These are phyloP conservation scores for Drechslerella coelobrocha DNA, from an alignment of 2,329 filamentous ascomycete genomes.

Conservation along the genomic window DNA sequence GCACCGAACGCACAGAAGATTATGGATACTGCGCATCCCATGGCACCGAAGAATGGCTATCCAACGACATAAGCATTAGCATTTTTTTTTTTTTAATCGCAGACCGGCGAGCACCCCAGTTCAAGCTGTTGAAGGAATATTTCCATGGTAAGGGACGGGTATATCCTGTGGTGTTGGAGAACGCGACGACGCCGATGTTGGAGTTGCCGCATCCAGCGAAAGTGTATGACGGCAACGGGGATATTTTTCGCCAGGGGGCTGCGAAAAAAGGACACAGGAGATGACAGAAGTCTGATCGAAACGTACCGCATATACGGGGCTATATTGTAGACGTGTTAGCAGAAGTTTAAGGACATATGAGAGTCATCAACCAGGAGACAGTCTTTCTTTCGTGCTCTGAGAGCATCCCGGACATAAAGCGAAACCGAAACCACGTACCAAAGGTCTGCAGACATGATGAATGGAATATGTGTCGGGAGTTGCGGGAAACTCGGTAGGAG, in stretches of 20 bases:
- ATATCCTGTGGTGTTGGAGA: background rate
- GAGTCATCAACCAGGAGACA: background rate
- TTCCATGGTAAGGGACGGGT: constrained; percentile 5
- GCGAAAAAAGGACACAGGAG: constrained; percentile 41
- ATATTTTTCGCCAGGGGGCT: constrained; percentile 51
- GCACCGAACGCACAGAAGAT: constrained; percentile 97
- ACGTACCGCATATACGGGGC: constrained; percentile 99
- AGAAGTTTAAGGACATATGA: background rate
- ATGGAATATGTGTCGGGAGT: constrained; percentile 47
- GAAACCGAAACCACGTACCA: constrained; percentile 70
- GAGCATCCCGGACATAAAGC: constrained; percentile 24
- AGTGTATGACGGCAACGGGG: constrained; percentile 54
- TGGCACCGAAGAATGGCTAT: constrained; percentile 88
- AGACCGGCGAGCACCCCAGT: background rate
- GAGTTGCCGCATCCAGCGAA: constrained; percentile 44
- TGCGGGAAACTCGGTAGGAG: constrained; percentile 46
- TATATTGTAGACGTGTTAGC: constrained; percentile 61
- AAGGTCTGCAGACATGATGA: constrained; percentile 78
- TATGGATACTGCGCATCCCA: constrained; percentile 94
- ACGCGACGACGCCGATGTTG: constrained; percentile 35
- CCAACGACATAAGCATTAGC: constrained; percentile 55
- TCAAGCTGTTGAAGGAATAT: background rate
- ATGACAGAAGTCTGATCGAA: constrained; percentile 51
- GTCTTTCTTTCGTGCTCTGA: background rate
- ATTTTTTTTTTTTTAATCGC: constrained; percentile 11